Evolutionary conservation across 331 rosid genomes (phyloP).

Genomic region (Rhamnella rubrinervis): DNA sequence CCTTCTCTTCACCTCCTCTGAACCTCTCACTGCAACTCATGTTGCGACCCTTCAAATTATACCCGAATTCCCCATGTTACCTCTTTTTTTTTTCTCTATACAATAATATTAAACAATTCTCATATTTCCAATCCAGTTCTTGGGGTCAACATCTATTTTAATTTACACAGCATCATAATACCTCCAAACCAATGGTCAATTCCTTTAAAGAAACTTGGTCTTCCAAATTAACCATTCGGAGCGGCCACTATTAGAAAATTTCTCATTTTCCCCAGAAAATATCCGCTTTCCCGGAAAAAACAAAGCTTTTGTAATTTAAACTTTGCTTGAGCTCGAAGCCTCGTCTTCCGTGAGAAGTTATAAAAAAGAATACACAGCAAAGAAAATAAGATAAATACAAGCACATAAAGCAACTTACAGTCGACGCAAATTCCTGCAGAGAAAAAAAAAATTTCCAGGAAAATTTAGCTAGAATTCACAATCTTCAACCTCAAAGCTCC

Average conservation of each 20-base stretch:
- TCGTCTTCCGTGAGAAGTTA: constrained; percentile 39
- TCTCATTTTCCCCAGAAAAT: not conserved
- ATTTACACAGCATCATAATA: constrained; percentile 19
- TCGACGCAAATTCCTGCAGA: constrained; percentile 29
- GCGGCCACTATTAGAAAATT: not conserved
- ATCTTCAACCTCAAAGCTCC: constrained; percentile 21
- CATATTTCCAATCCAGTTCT: constrained; percentile 26
- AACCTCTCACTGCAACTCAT: constrained; percentile 72
- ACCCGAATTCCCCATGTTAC: constrained; percentile 64
- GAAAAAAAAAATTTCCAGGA: constrained; percentile 5
- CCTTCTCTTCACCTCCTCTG: constrained; percentile 51
- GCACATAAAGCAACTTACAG: constrained; percentile 37
- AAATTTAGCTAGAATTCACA: constrained; percentile 21
- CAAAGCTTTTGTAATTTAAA: not conserved
- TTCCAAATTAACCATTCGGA: constrained; percentile 38
- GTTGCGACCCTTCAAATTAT: constrained; percentile 71
- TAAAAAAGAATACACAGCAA: constrained; percentile 28
- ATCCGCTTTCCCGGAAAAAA: not conserved
- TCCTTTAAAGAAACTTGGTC: constrained; percentile 20
- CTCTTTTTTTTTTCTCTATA: not conserved
- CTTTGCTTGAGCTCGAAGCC: constrained; percentile 62
- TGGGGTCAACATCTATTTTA: constrained; percentile 20
- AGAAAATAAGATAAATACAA: constrained; percentile 24
- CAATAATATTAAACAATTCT: constrained; percentile 2
- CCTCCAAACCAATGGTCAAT: constrained; percentile 29